Percentiles rank a stretch among this genome's conserved stretches.
phyloP scores from a whole-genome alignment of 306 rosid species.

The Macrotyloma uniflorum region DNA sequence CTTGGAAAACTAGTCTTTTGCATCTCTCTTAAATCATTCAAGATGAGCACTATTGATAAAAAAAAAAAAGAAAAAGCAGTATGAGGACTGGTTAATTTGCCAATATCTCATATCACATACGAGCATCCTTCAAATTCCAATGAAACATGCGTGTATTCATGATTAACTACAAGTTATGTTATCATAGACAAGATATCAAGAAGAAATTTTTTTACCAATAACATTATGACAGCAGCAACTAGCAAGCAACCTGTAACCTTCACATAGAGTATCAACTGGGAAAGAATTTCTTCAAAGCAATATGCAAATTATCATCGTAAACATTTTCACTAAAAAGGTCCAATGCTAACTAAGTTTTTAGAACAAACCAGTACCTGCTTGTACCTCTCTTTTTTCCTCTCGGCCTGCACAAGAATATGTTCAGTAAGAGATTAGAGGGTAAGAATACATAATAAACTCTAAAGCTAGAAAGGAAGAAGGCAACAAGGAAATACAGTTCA shows the following conservation, averaged over 20 bases:
- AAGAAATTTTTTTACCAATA: constrained; percentile 1
- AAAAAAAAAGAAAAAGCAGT: not conserved
- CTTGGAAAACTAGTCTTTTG: constrained; percentile 25
- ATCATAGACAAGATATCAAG: not conserved
- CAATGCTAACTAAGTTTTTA: constrained; percentile 18
- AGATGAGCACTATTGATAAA: not conserved
- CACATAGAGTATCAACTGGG: constrained; percentile 14
- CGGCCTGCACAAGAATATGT: constrained; percentile 60
- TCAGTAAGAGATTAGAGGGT: constrained; percentile 22
- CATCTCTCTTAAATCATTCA: constrained; percentile 20
- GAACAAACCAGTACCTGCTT: constrained; percentile 69
- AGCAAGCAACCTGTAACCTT: constrained; percentile 26
- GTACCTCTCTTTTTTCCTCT: constrained; percentile 65
- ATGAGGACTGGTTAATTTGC: constrained; percentile 14
- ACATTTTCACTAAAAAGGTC: not conserved
- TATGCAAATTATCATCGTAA: not conserved
- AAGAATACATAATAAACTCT: not conserved
- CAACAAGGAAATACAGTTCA: not conserved
- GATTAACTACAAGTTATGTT: constrained; percentile 16
- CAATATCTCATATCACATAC: constrained; percentile 28
- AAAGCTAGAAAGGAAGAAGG: constrained; percentile 14
- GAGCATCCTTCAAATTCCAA: constrained; percentile 23
- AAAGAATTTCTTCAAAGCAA: constrained; percentile 21
- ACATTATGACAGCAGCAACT: not conserved
- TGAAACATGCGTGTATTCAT: constrained; percentile 1